Evolutionary conservation across 2,329 filamentous ascomycete species (phyloP), one percentile per base, ranked within the genome.

Genomic region (Trichoderma sp.): DNA sequence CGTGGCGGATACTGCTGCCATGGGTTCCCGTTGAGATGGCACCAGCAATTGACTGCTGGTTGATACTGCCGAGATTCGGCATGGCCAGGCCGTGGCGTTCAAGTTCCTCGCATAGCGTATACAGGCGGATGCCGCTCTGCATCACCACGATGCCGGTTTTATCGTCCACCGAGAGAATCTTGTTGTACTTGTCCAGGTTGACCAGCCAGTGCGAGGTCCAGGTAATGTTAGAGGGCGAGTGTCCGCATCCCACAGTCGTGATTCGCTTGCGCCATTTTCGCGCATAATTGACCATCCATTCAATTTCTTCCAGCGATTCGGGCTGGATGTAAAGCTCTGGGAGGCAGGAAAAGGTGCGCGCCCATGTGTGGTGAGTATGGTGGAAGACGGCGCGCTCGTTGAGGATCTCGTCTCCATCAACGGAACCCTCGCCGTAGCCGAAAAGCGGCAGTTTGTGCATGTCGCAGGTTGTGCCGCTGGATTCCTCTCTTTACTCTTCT

Each of bases 171-270:
- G 89, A 87, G 64, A 97, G 79, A 34, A 98, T 87, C 68, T 88
- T 85, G 78, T 89, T 90, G 83, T 93, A 93, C 74, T 92, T 87
- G 84, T 99, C 96, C 73, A 99, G 88, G 80, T 98, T 98, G 76
- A 98, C 85, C 79, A 98, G 90, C 96, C 96, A 98, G 74, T 92
- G 93, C 17, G 93, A 96, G 6, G 95, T 97, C 82, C 94, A 97
- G 5, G 95, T 98, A 57, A 99, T 84, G 78, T 95, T 92, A 74
- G 92, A 97, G 8, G 95, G 96, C 69, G 95, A 98, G 84, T 99
- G 95, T 70, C 91, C 94, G 77, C 92, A 95, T 72, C 96, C 95
- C n/a, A 95, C 92, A 6, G 92, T 93, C 43, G 95, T 92, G 72
- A 99, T 84, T 73, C 94, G 91, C 61, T 93, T 91, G 55, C 94